Evolutionary conservation across 2,329 filamentous ascomycete genomes (phyloP), one percentile per base, ranked within the genome.

Genomic region (Elsinoe fawcettii): DNA sequence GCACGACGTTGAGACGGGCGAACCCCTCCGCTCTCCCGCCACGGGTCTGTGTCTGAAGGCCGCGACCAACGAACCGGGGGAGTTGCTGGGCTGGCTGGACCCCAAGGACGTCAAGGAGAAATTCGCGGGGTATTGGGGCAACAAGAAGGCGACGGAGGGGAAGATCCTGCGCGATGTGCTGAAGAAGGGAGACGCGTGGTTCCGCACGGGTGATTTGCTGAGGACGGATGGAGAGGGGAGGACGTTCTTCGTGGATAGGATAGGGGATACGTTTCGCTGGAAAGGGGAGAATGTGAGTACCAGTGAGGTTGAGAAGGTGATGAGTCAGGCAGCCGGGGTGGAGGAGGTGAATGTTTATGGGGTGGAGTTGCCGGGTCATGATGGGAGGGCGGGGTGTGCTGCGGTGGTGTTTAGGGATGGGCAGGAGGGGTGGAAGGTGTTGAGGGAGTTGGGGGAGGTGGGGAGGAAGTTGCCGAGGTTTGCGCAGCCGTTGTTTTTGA

Each of bases 331-430:
- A 66, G 75, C 83, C 0, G 75, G 76, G 1, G 77, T 95, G 12
- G 74, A 79, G 30, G 90, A 95, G 73, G 86, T 88, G 30, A 95
- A 95, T 64, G 90, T 95, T 25, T 95, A 95, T 66, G 90, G 90
- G 36, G 87, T 95, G 2, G 71, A 82, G 41, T 72, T 95, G 6
- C 90, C 90, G 0, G 78, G 87, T 62, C 88, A 95, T 66, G 90
- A 95, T 65, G 90, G 90, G 16, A 80, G 89, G 23, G 89, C 88
- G 0, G 90, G 90, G 1, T 95, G 90, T 64, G 90, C 85, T 0
- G 86, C 88, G 5, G 71, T 95, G 1, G 73, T 80, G 14, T 73
- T 82, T 11, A 73, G 75, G 53, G 18, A 53, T n/a, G 73, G 76
- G 20, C 72, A 74, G 4, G 63, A 68, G n/a, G 72, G 68, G 60